Evolutionary conservation across 768 basidiomycete species (phyloP).

Genomic region (Dentipellis sp.): DNA sequence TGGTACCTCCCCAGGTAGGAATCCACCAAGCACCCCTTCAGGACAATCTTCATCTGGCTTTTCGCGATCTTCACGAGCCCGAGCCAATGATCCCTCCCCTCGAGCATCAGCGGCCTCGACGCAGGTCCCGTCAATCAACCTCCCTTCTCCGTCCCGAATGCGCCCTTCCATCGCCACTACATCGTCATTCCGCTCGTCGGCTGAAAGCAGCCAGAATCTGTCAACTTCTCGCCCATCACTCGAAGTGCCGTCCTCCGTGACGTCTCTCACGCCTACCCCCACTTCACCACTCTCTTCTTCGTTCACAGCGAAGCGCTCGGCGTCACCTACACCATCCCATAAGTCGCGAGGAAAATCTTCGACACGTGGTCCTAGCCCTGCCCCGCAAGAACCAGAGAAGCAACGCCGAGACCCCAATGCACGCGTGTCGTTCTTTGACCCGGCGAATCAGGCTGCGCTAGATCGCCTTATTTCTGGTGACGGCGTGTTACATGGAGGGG

Average conservation of each 20-base stretch:
- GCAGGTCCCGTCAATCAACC: conserved; percentile 1
- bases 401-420: conserved; percentile 53
- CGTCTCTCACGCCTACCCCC: conserved; percentile 1
- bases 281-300: not conserved
- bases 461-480: conserved; percentile 55
- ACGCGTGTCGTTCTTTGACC: conserved; percentile 78
- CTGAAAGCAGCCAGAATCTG: conserved; percentile 2
- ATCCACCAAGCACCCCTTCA: not conserved
- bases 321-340: conserved; percentile 7
- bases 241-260: conserved; percentile 8
- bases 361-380: conserved; percentile 3
- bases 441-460: conserved; percentile 61
- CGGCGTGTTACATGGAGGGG: conserved; percentile 16
- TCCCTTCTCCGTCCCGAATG: conserved; percentile 11
- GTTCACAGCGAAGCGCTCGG: conserved; percentile 3
- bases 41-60: conserved; percentile 1
- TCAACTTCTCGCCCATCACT: conserved; percentile 7
- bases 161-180: conserved; percentile 8
- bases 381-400: conserved; percentile 21
- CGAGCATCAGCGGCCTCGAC: not conserved
- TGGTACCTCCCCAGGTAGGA: not conserved
- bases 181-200: conserved; percentile 2
- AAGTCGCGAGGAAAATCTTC: not conserved
- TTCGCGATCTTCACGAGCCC: conserved; percentile 3
- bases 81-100: not conserved